Conservation (phyloP, 345 rosid genomes). For the Arabidopsis suecica region DNA sequence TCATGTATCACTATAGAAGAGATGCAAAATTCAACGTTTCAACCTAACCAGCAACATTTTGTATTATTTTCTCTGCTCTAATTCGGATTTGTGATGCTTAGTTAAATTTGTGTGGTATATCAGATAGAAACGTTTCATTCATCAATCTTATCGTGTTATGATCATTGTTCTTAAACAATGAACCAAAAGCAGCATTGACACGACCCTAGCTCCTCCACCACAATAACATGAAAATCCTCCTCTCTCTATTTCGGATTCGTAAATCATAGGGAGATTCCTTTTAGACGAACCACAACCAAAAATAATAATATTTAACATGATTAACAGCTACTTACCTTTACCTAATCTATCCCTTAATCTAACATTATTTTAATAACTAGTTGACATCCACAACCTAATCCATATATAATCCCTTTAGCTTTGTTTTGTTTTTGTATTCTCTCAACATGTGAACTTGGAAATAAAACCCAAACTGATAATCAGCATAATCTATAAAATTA, state of each 20-base stretch:
- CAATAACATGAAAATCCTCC: background rate
- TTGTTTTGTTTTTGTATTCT: background rate
- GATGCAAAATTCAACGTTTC: background rate
- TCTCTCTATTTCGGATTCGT: background rate
- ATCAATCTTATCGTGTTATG: too few relatives aligned
- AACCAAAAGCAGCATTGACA: too few relatives aligned
- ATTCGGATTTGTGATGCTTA: too few relatives aligned
- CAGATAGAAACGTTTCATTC: too few relatives aligned
- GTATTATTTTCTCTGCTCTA: too few relatives aligned
- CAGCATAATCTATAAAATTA: background rate
- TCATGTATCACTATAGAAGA: background rate
- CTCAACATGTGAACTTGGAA: conserved; percentile 5
- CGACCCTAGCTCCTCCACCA: too few relatives aligned
- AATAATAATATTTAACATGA: conserved; percentile 5
- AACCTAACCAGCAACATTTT: too few relatives aligned
- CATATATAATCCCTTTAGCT: background rate
- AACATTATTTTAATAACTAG: conserved; percentile 17
- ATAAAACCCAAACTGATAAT: conserved; percentile 1
- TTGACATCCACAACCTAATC: conserved; percentile 32
- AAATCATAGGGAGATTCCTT: background rate
- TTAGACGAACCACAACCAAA: background rate
- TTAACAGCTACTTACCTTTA: conserved; percentile 1
- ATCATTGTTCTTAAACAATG: too few relatives aligned
- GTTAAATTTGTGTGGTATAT: too few relatives aligned
- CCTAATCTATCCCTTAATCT: conserved; percentile 21